phyloP scores from a whole-genome alignment of 768 basidiomycete genomes.

The Pleurotus eryngii region DNA sequence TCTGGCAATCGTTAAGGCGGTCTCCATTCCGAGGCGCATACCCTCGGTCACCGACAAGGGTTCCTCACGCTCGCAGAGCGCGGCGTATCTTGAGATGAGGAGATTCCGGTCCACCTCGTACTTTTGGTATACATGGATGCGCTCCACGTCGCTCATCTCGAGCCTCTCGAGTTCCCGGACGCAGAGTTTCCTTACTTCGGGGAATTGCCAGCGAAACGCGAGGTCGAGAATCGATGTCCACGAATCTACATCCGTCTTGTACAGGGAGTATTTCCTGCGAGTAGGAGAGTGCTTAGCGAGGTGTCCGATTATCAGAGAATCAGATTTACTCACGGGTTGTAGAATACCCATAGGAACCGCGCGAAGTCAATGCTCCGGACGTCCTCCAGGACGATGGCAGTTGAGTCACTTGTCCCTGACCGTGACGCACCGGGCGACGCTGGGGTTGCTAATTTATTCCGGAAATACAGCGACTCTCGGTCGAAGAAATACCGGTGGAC shows the following conservation, averaged over 20 bases:
- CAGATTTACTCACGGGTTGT: constrained; percentile 40
- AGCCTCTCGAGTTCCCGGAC: constrained; percentile 53
- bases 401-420: constrained; percentile 34
- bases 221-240: constrained; percentile 63
- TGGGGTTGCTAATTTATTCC: constrained; percentile 27
- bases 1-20: constrained; percentile 45
- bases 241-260: constrained; percentile 42
- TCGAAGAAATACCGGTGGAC: constrained; percentile 56
- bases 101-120: constrained; percentile 45
- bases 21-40: constrained; percentile 52
- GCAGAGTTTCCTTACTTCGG: constrained; percentile 52
- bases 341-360: constrained; percentile 54
- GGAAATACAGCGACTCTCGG: constrained; percentile 46
- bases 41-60: constrained; percentile 56
- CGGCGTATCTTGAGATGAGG: constrained; percentile 49
- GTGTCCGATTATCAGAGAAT: not conserved
- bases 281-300: not conserved
- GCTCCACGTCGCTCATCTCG: constrained; percentile 30
- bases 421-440: constrained; percentile 28
- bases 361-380: constrained; percentile 37
- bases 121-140: constrained; percentile 50
- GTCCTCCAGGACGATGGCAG: constrained; percentile 42
- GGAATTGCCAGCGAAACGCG: constrained; percentile 54
- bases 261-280: constrained; percentile 54
- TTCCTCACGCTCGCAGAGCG: constrained; percentile 47